These are phyloP conservation scores for Yamadazyma sp. DNA, from an alignment of 1,139 yeast genomes.

Conservation along the genomic window DNA sequence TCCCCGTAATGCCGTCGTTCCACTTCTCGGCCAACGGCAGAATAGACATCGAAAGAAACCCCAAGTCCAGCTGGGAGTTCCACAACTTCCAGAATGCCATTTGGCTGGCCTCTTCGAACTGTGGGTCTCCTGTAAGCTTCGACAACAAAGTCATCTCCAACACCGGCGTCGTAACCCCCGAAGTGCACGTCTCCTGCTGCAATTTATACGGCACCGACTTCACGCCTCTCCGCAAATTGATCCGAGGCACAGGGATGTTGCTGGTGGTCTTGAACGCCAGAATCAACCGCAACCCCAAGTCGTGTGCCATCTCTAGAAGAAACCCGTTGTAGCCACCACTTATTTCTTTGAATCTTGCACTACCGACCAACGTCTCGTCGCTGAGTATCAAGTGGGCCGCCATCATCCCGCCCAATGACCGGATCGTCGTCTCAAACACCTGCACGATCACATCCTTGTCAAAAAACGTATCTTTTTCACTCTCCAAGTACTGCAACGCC, in stretches of 20 bases:
- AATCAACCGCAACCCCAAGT: slow-evolving; percentile 65
- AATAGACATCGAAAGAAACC: slow-evolving; percentile 77
- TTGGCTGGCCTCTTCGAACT: slow-evolving; percentile 64
- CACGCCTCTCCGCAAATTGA: slow-evolving; percentile 59
- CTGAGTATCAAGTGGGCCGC: slow-evolving; percentile 70
- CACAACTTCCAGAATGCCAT: slow-evolving; percentile 70
- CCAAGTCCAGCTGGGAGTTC: slow-evolving; percentile 60
- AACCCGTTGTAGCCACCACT: slow-evolving; percentile 61
- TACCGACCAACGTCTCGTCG: slow-evolving; percentile 39
- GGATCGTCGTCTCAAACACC: slow-evolving; percentile 81
- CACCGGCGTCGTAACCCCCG: slow-evolving; percentile 84
- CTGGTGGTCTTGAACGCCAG: slow-evolving; percentile 64
- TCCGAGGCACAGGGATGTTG: slow-evolving; percentile 71
- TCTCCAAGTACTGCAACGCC: slow-evolving; percentile 48
- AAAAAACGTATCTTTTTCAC: slow-evolving; percentile 41
- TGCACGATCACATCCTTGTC: slow-evolving; percentile 71
- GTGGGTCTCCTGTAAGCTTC: slow-evolving; percentile 67
- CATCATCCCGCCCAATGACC: slow-evolving; percentile 76
- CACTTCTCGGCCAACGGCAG: slow-evolving; percentile 60
- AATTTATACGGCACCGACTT: slow-evolving; percentile 37
- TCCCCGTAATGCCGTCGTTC: slow-evolving; percentile 66
- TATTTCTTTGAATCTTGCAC: slow-evolving; percentile 14
- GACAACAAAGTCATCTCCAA: slow-evolving; percentile 78
- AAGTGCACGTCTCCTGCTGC: slow-evolving; percentile 72
- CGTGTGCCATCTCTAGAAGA: slow-evolving; percentile 65